Base-by-base conservation (phyloP, 192 early-diverging fungal species). In the Coemansia sp. region DNA sequence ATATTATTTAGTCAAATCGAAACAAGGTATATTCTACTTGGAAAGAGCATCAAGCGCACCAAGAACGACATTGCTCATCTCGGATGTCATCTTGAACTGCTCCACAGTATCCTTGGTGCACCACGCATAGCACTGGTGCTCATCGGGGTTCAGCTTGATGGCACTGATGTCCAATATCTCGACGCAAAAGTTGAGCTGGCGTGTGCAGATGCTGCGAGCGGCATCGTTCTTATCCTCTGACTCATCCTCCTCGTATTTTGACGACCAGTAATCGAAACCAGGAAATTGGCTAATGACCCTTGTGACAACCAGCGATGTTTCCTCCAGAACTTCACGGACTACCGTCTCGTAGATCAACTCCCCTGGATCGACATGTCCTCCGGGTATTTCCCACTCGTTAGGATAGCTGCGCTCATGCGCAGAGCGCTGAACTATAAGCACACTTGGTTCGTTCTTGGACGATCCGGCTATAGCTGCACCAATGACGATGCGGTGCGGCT, bases 381-480 rank as follows among this genome's bases (percentile, higher is more conserved):
- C 78, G 13, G 78, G 72, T 11, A 72, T 70, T 57, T 75, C 78
- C 78, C 78, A 81, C 53, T 75, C 62, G 55, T 81, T 72, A 11
- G 73, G 68, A 34, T 65, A 81, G 22, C 65, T 61, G 40, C 68
- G 72, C 47, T 81, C 78, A 15, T 59, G 37, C 2, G 78, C 60
- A 13, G 78, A 61, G 15, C 78, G 64, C 55, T 81, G 78, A 11
- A 81, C 68, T 20, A 81, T 53, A 19, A 81, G 62, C 23, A 81
- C 68, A 36, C 58, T 62, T 17, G 64, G 54, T 4, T 42, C 23
- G 0, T 19, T 14, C 4, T 25, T 15, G 41, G 36, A 20, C 20
- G 63, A 14, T 9, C 55, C 47, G 29, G 60, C 55, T 23, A 81
- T 65, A 20, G 78, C 78, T 0, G 58, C 78, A 15, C 78, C 73